Conservation (phyloP, 345 rosid genomes). For the Ceriops decandra region DNA sequence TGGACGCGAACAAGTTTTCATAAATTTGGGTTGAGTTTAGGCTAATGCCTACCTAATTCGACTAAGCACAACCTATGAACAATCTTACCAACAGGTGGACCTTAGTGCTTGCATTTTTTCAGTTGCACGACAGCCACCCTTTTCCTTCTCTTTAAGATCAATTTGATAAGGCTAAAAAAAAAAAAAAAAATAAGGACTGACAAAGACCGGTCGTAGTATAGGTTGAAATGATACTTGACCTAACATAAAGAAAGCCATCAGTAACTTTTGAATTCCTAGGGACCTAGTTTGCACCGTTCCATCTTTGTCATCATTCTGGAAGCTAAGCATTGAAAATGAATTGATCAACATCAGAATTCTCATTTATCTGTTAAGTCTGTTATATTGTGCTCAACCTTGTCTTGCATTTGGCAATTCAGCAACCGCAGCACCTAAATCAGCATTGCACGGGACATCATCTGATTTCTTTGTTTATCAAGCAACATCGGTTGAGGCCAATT, state of each 20-base stretch:
- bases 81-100: constrained; percentile 5
- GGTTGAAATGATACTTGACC: neutral
- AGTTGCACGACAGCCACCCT: neutral
- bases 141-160: neutral
- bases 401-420: too few species aligned
- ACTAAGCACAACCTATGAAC: neutral
- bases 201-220: constrained; percentile 11
- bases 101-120: constrained; percentile 9
- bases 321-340: too few species aligned
- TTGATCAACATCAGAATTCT: too few species aligned
- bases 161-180: neutral
- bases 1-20: too few species aligned
- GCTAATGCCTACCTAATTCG: neutral
- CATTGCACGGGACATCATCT: too few species aligned
- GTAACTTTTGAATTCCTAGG: constrained; percentile 14
- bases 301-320: constrained; percentile 9
- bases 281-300: constrained; percentile 1
- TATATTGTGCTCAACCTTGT: too few species aligned
- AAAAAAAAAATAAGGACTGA: neutral
- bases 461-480: too few species aligned
- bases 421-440: too few species aligned
- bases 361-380: too few species aligned
- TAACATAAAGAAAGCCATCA: neutral
- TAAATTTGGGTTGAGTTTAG: constrained; percentile 4
- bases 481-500: too few species aligned